Evolutionary conservation across 768 basidiomycete species (phyloP).

Genomic region (Kwoniella sp.): DNA sequence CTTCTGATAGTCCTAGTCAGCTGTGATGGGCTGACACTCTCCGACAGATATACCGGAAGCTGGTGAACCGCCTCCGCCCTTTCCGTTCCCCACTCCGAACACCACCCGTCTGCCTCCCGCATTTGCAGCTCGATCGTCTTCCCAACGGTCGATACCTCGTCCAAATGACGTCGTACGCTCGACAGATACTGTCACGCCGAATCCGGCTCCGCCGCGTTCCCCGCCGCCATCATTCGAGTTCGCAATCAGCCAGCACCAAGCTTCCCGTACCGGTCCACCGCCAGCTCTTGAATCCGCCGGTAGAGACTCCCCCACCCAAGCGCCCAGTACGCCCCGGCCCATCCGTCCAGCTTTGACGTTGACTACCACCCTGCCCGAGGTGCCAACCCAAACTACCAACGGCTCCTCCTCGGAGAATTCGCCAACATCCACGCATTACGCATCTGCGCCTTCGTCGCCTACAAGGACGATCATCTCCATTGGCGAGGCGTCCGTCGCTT

Average conservation of each 20-base stretch:
- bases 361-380: slow-evolving; percentile 1
- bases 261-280: slow-evolving; percentile 4
- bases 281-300: background rate
- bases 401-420: slow-evolving; percentile 7
- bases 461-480: slow-evolving; percentile 5
- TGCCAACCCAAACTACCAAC: background rate
- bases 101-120: slow-evolving; percentile 26
- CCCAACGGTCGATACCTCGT: background rate
- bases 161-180: slow-evolving; percentile 3
- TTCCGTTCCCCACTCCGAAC: slow-evolving; percentile 37
- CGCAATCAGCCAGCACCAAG: slow-evolving; percentile 28
- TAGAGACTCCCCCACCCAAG: no score
- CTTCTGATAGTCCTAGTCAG: slow-evolving; percentile 1
- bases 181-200: background rate
- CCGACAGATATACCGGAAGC: slow-evolving; percentile 35
- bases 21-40: background rate
- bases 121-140: slow-evolving; percentile 15
- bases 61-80: slow-evolving; percentile 40
- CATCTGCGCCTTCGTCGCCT: slow-evolving; percentile 26
- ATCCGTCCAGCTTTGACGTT: background rate
- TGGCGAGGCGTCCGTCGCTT: no score
- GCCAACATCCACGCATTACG: slow-evolving; percentile 18
- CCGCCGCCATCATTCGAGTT: slow-evolving; percentile 39
- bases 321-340: background rate
- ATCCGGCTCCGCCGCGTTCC: slow-evolving; percentile 16